Conservation (phyloP, 179 eudicot species). For the Actinidia arguta region DNA sequence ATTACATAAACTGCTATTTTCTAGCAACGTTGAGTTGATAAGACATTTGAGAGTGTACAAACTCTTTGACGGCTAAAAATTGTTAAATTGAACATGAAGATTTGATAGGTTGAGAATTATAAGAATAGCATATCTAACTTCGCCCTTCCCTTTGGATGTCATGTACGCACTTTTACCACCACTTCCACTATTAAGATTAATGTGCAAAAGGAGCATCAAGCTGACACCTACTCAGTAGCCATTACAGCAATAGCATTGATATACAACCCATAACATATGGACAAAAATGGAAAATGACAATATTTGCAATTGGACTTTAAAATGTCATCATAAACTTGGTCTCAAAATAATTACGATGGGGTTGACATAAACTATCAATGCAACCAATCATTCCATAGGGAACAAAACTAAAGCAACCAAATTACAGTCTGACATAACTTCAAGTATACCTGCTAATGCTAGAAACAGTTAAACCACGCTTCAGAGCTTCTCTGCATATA, state of each 20-base stretch:
- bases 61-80: neutral
- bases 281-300: neutral
- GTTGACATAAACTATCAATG: neutral
- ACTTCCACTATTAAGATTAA: neutral
- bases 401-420: neutral
- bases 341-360: neutral
- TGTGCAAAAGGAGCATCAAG: neutral
- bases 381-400: neutral
- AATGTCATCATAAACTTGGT: neutral
- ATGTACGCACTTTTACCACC: neutral
- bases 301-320: neutral
- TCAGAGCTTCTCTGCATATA: constrained; percentile 67
- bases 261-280: neutral
- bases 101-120: neutral
- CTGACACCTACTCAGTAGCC: neutral
- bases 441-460: constrained; percentile 66
- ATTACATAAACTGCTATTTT: constrained; percentile 3
- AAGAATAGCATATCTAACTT: neutral
- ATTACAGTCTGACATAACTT: neutral
- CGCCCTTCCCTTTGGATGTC: neutral
- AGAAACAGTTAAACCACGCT: constrained; percentile 61
- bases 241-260: neutral
- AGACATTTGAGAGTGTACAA: neutral
- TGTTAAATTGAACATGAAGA: neutral
- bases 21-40: constrained; percentile 3